Conservation (phyloP, 2,329 filamentous ascomycete genomes). For the Hypoxylon sp. region DNA sequence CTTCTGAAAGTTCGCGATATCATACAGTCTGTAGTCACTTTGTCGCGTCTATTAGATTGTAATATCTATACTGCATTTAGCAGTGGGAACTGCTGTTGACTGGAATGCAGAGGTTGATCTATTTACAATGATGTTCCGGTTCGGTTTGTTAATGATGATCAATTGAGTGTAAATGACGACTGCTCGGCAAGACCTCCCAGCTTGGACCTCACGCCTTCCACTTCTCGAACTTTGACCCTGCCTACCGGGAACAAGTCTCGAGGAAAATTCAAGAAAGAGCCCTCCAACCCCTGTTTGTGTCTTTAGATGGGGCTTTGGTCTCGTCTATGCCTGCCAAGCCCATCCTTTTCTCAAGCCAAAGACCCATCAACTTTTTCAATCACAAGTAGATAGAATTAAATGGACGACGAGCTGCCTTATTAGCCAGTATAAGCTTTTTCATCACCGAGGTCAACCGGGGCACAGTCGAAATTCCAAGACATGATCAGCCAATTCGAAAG, state of each 20-base stretch:
- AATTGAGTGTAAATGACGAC: not conserved
- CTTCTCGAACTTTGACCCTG: slow-evolving; percentile 13
- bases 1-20: not conserved
- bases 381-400: not conserved
- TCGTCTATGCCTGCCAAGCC: slow-evolving; percentile 18
- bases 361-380: not conserved
- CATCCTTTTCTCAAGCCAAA: slow-evolving; percentile 16
- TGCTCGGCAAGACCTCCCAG: slow-evolving; percentile 19
- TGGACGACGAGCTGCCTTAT: not conserved
- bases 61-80: not conserved
- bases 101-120: slow-evolving; percentile 4
- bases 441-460: slow-evolving; percentile 24
- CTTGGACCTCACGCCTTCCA: slow-evolving; percentile 2
- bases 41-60: not conserved
- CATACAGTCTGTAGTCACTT: not conserved
- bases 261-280: not conserved
- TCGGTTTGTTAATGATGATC: not conserved
- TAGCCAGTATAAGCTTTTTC: slow-evolving; percentile 4
- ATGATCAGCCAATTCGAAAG: slow-evolving; percentile 33
- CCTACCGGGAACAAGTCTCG: slow-evolving; percentile 14
- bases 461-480: slow-evolving; percentile 20
- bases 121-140: slow-evolving; percentile 6
- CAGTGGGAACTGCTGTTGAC: not conserved
- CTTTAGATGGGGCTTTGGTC: not conserved
- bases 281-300: not conserved